Evolutionary conservation across 306 rosid genomes (phyloP).

Genomic region (Arachis stenosperma): DNA sequence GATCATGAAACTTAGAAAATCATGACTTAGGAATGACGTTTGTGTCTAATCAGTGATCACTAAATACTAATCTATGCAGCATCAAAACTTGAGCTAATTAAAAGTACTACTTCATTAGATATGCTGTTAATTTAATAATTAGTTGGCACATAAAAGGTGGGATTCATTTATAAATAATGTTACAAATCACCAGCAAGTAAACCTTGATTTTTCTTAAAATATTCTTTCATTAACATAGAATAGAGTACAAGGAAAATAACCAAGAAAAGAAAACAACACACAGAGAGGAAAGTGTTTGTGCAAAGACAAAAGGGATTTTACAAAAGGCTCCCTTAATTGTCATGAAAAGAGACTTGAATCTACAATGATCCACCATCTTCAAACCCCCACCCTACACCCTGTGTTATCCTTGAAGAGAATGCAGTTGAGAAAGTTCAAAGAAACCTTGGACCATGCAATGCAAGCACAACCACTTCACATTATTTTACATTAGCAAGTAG

Average conservation of each 20-base stretch:
- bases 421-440: conserved; percentile 7
- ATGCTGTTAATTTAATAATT: neutral
- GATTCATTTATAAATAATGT: neutral
- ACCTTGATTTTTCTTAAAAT: neutral
- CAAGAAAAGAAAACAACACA: conserved; percentile 23
- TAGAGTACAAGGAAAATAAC: conserved; percentile 3
- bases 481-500: neutral
- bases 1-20: neutral
- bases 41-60: neutral
- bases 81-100: neutral
- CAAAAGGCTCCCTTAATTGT: conserved; percentile 36
- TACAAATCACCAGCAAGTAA: neutral
- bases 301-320: conserved; percentile 30
- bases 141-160: neutral
- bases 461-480: conserved; percentile 30
- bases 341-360: conserved; percentile 5
- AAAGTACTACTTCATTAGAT: too few species aligned
- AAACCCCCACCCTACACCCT: neutral
- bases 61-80: neutral
- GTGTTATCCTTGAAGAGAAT: neutral
- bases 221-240: conserved; percentile 9
- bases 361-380: neutral
- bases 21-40: neutral
- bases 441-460: neutral
- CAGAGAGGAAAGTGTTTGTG: conserved; percentile 31